Percentiles rank a stretch among this genome's conserved stretches.
Evolutionary conservation across 2,329 filamentous ascomycete genomes (phyloP).

Genomic region (Stromatinia cepivora): DNA sequence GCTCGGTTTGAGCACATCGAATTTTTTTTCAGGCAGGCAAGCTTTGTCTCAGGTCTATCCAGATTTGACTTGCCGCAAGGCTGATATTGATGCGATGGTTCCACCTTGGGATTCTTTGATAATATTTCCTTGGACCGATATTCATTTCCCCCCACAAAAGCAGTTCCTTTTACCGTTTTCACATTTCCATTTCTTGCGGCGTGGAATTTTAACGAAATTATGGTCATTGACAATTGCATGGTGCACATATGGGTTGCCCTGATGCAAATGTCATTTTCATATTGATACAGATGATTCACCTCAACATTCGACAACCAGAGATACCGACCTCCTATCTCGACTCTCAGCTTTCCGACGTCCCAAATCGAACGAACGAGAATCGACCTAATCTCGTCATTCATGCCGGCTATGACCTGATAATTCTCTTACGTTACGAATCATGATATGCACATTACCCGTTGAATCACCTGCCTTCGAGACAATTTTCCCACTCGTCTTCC

Average conservation of each 20-base stretch:
- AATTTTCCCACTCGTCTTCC: constrained; percentile 30
- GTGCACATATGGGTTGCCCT: constrained; percentile 34
- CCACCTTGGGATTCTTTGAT: constrained; percentile 35
- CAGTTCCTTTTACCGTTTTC: constrained; percentile 40
- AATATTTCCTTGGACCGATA: constrained; percentile 30
- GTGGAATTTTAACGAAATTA: constrained; percentile 44
- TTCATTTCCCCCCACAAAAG: constrained; percentile 41
- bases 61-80: constrained; percentile 66
- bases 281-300: constrained; percentile 42
- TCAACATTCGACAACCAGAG: constrained; percentile 41
- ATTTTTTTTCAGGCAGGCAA: constrained; percentile 54
- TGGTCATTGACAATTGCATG: constrained; percentile 40
- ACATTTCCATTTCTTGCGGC: constrained; percentile 35
- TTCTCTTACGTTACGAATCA: constrained; percentile 41
- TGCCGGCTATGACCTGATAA: constrained; percentile 41
- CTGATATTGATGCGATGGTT: constrained; percentile 52
- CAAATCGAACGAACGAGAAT: constrained; percentile 42
- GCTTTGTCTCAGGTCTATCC: constrained; percentile 48
- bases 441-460: constrained; percentile 32
- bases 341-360: constrained; percentile 41
- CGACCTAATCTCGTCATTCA: constrained; percentile 44
- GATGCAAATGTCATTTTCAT: constrained; percentile 36
- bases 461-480: constrained; percentile 28
- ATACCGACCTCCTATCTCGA: constrained; percentile 43
- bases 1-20: constrained; percentile 35